phyloP scores from a whole-genome alignment of 2,329 filamentous ascomycete genomes.

The Claviceps quebecensis region DNA sequence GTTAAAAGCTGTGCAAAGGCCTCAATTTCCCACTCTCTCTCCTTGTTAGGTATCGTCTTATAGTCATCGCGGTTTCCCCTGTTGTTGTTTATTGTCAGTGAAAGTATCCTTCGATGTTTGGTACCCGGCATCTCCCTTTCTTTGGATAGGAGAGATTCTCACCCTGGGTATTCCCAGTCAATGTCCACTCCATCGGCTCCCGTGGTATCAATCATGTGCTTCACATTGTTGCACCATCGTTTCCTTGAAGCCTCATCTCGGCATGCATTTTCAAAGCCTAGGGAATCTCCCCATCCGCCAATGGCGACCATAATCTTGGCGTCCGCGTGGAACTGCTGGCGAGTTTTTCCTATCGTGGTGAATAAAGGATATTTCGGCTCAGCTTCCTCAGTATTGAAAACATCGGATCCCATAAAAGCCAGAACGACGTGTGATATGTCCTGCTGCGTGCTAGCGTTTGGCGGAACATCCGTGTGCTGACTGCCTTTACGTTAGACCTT shows the following conservation, averaged over 20 bases:
- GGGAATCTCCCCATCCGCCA: slow-evolving; percentile 60
- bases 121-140: no score
- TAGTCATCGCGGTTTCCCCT: slow-evolving; percentile 59
- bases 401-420: slow-evolving; percentile 40
- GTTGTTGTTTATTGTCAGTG: not conserved
- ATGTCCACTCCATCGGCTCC: slow-evolving; percentile 52
- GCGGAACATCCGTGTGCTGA: slow-evolving; percentile 32
- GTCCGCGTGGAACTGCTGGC: slow-evolving; percentile 30
- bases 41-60: slow-evolving; percentile 45
- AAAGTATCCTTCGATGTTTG: not conserved
- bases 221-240: slow-evolving; percentile 50
- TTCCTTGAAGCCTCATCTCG: slow-evolving; percentile 35
- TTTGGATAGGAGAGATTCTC: slow-evolving; percentile 2
- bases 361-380: slow-evolving; percentile 36
- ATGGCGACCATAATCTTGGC: slow-evolving; percentile 58
- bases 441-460: slow-evolving; percentile 18
- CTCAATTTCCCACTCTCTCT: slow-evolving; percentile 46
- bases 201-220: slow-evolving; percentile 43
- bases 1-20: slow-evolving; percentile 48
- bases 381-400: slow-evolving; percentile 31
- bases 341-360: slow-evolving; percentile 32
- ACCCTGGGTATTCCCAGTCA: slow-evolving; percentile 52
- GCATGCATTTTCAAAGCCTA: slow-evolving; percentile 46
- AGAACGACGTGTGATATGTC: slow-evolving; percentile 43
- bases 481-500: slow-evolving; percentile 15